Percentiles rank a stretch among this genome's conserved stretches.
These are phyloP conservation scores for Arthrobotrys pseudoclavata DNA, from an alignment of 2,329 filamentous ascomycete genomes.

Conservation along the genomic window DNA sequence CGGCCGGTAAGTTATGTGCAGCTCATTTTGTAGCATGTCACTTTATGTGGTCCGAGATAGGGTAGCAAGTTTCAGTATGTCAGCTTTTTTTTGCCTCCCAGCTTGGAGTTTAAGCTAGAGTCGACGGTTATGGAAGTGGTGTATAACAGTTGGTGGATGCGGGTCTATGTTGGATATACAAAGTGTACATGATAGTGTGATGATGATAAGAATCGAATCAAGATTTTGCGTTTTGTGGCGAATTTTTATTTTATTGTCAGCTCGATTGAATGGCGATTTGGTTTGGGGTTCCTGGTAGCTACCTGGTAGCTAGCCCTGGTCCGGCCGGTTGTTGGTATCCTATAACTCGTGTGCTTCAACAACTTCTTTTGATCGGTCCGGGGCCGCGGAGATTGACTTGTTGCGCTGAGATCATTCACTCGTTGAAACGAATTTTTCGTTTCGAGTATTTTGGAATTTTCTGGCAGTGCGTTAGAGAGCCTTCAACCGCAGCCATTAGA, in stretches of 20 bases:
- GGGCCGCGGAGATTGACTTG: constrained; percentile 3
- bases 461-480: no score
- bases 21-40: background rate
- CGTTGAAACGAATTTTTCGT: background rate
- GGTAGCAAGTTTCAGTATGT: background rate
- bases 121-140: background rate
- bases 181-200: background rate
- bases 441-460: background rate
- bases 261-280: constrained; percentile 7
- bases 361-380: constrained; percentile 1
- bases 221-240: constrained; percentile 9
- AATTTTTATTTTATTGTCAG: constrained; percentile 18
- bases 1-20: background rate
- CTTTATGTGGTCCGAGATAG: background rate
- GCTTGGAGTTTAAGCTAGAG: background rate
- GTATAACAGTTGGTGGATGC: background rate
- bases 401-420: background rate
- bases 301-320: constrained; percentile 2
- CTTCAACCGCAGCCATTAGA: no score
- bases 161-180: constrained; percentile 21
- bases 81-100: constrained; percentile 3
- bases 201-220: background rate
- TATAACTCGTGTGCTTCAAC: constrained; percentile 1
- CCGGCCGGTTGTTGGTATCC: background rate
- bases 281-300: constrained; percentile 13